Base-by-base conservation (phyloP, 306 rosid species). In the Carpinus fangiana region DNA sequence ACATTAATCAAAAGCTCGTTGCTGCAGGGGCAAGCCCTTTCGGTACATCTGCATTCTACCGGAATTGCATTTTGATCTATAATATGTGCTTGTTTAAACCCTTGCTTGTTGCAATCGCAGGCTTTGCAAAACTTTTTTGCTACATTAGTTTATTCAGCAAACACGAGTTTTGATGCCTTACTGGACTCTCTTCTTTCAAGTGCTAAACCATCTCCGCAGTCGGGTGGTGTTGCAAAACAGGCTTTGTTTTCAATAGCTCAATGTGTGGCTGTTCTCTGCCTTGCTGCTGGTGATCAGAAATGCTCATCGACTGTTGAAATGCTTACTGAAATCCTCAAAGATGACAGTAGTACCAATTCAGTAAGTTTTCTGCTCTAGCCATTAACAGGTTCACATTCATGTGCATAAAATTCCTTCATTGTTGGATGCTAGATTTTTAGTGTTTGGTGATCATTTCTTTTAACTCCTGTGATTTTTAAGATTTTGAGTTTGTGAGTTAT, bases 161-260 rank as follows among this genome's bases (percentile, higher is more conserved):
- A 96, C 87, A 93, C 98, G 48, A 91, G 99, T 81, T 93, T 93
- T 86, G 98, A 96, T 82, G 87, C 92, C 72, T 82, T 96, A 66
- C 92, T 93, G 71, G 99, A 93, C 82, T 90, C 97, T 54, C 93
- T 96, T 74, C 94, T 96, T 72, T 90, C 92, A 67, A 89, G 98
- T 52, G 98, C 96, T 72, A 93, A 91, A 88, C 97, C 97, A 73
- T 88, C 99, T 73, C 97, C 99, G 46, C 97, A 90, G 76, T 86
- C 93, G 2, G 99, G 99, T 43, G 99, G 98, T 81, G 92, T 96
- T 81, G 99, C 99, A 73, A 96, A 93, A 79, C 99, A 96, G 77
- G 99, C 99, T 61, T 85, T 96, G 83, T 88, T 89, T 87, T 96
- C 99, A 59, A 91, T 96, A 67, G 98, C 98, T 10, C 98, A 93